Conservation (phyloP, 2,329 filamentous ascomycete species). For the Mollisiaceae sp. region DNA sequence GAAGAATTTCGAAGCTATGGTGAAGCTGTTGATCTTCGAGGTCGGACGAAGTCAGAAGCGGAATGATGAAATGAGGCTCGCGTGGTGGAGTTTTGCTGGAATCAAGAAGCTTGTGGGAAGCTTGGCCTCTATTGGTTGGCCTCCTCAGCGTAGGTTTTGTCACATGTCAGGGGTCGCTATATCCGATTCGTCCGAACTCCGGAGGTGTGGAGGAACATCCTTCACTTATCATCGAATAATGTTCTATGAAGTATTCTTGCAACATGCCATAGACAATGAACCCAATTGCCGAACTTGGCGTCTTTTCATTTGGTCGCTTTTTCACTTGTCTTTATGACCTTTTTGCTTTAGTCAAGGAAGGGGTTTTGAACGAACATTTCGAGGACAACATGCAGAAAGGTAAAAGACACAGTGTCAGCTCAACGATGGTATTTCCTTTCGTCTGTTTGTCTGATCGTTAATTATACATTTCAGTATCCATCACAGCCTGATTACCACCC, state of each 20-base stretch:
- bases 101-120: conserved; percentile 21
- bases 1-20: conserved; percentile 20
- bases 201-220: neutral
- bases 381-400: neutral
- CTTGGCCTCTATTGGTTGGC: neutral
- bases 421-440: conserved; percentile 8
- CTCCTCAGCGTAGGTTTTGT: neutral
- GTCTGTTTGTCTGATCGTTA: neutral
- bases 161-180: conserved; percentile 10
- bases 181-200: conserved; percentile 13
- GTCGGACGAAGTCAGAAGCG: conserved; percentile 25
- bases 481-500: conserved; percentile 5
- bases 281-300: too few species aligned
- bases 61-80: conserved; percentile 37
- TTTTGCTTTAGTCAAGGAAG: too few species aligned
- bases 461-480: conserved; percentile 12
- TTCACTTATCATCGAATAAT: neutral
- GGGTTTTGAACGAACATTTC: neutral
- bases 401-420: conserved; percentile 17
- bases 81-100: conserved; percentile 26
- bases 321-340: too few species aligned
- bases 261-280: too few species aligned
- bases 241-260: too few species aligned
- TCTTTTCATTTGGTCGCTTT: too few species aligned
- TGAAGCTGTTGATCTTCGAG: conserved; percentile 28